Conservation (phyloP, 345 rosid genomes). For the Linum lewisii region DNA sequence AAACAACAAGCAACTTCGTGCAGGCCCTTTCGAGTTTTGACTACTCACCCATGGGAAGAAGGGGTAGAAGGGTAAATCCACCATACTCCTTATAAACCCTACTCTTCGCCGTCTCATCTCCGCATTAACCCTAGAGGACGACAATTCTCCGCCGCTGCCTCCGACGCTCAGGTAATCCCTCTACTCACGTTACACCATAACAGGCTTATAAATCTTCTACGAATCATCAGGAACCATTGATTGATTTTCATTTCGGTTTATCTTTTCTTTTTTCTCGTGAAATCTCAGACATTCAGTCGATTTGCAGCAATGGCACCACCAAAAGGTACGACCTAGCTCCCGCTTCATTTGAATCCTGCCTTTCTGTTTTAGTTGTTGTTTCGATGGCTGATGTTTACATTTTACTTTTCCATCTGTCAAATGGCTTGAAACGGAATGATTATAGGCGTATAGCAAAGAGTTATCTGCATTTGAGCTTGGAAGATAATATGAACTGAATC, state of each 20-base stretch:
- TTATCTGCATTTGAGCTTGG: not conserved
- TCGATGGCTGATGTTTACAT: not conserved
- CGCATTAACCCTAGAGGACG: conserved; percentile 21
- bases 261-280: not conserved
- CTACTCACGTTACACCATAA: not conserved
- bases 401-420: too few relatives aligned
- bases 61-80: conserved; percentile 7
- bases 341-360: not conserved
- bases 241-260: not conserved
- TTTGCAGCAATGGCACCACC: conserved; percentile 15
- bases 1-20: too few relatives aligned
- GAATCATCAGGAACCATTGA: too few relatives aligned
- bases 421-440: too few relatives aligned
- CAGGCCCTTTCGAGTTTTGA: not conserved
- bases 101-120: not conserved
- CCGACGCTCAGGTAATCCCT: conserved; percentile 17
- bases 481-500: not conserved
- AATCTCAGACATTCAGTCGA: conserved; percentile 10
- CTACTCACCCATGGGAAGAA: not conserved
- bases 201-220: not conserved
- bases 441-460: too few relatives aligned
- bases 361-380: not conserved
- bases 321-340: conserved; percentile 12
- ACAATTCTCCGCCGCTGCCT: conserved; percentile 15
- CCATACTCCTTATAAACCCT: conserved; percentile 26